phyloP scores from a whole-genome alignment of 345 rosid species.

The Populus deltoides region DNA sequence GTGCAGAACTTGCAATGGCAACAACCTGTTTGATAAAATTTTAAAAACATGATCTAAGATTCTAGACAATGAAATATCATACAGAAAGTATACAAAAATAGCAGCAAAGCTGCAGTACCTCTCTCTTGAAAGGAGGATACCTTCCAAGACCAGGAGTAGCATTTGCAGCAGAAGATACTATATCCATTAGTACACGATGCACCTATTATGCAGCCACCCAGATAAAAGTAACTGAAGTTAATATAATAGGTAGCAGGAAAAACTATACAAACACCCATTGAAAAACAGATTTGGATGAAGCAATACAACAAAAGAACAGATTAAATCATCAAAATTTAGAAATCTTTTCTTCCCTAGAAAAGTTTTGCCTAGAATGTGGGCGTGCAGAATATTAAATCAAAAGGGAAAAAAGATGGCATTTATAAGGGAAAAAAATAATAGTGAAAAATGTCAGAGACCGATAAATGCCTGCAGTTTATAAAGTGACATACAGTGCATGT shows the following conservation, averaged over 20 bases:
- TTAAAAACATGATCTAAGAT: neutral
- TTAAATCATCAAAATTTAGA: neutral
- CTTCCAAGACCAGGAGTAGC: conserved; percentile 98
- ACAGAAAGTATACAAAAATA: neutral
- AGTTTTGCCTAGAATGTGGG: neutral
- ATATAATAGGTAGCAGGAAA: neutral
- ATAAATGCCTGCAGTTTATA: neutral
- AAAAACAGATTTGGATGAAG: neutral
- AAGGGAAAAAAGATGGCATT: neutral
- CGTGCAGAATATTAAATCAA: neutral
- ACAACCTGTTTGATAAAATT: conserved; percentile 58
- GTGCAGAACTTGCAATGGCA: conserved; percentile 84
- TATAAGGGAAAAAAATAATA: neutral
- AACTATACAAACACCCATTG: neutral
- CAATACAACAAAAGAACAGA: neutral
- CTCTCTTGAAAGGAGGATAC: conserved; percentile 96
- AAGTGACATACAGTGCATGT: neutral
- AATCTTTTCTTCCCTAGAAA: neutral
- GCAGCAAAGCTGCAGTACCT: conserved; percentile 41
- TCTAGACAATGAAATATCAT: neutral
- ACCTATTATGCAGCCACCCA: conserved; percentile 45
- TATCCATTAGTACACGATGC: conserved; percentile 85
- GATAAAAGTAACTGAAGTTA: neutral
- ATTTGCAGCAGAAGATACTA: conserved; percentile 84
- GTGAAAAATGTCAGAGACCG: neutral